phyloP scores from a whole-genome alignment of 495 filamentous ascomycete genomes.

The Neurospora terricola region DNA sequence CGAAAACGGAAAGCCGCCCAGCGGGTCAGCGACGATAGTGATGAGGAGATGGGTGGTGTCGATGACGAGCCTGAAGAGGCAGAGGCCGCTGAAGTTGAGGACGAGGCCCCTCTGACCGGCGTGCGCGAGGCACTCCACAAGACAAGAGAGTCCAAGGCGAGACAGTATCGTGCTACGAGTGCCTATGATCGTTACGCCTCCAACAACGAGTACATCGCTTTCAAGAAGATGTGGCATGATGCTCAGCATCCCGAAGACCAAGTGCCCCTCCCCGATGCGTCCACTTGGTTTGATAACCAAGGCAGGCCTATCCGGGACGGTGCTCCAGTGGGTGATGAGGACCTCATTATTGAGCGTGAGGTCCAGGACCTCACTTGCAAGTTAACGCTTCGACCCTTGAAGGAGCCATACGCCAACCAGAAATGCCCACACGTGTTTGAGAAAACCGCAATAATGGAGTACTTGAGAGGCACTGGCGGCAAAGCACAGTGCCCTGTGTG shows the following conservation, averaged over 20 bases:
- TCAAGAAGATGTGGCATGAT: constrained; percentile 71
- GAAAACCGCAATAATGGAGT: constrained; percentile 55
- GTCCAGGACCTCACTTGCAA: constrained; percentile 68
- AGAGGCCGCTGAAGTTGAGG: constrained; percentile 13
- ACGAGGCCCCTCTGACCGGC: constrained; percentile 12
- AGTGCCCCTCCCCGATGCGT: constrained; percentile 54
- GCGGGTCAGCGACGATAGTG: constrained; percentile 9
- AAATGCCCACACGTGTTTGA: constrained; percentile 83
- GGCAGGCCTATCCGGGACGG: constrained; percentile 30
- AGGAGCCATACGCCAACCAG: constrained; percentile 61
- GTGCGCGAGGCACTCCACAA: constrained; percentile 26
- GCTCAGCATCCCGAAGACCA: constrained; percentile 56
- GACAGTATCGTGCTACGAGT: constrained; percentile 29
- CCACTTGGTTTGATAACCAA: constrained; percentile 59
- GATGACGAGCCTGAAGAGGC: constrained; percentile 26
- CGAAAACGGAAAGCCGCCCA: constrained; percentile 1
- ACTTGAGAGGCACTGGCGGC: constrained; percentile 38
- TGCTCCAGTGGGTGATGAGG: constrained; percentile 46
- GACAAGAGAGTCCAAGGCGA: constrained; percentile 23
- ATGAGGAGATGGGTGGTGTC: constrained; percentile 28
- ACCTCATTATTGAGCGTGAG: constrained; percentile 62
- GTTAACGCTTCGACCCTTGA: constrained; percentile 63
- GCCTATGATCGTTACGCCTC: constrained; percentile 51
- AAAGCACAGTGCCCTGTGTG: constrained; percentile 34
- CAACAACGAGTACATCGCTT: constrained; percentile 69